Evolutionary conservation across 2,329 filamentous ascomycete genomes (phyloP).

Genomic region (Rosellinia necatrix): DNA sequence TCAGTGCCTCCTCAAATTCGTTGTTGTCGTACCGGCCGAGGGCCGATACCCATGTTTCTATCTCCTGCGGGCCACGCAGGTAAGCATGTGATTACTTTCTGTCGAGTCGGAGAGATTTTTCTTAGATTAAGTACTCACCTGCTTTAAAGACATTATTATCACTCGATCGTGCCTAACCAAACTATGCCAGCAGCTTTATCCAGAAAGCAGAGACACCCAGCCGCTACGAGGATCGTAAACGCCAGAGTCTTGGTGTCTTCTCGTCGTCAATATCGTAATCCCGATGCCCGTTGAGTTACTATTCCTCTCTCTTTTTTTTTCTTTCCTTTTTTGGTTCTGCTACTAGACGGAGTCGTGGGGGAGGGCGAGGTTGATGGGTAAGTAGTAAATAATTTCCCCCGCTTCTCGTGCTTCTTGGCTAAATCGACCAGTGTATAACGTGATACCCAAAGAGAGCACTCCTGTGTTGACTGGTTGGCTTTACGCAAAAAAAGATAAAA

Average conservation of each 20-base stretch:
- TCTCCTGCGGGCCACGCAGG: constrained; percentile 68
- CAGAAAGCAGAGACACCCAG: constrained; percentile 36
- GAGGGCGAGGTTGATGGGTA: no score
- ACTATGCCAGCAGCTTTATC: constrained; percentile 32
- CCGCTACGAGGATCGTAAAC: constrained; percentile 29
- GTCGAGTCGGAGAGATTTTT: background rate
- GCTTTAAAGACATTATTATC: constrained; percentile 44
- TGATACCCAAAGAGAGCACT: background rate
- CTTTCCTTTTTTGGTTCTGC: background rate
- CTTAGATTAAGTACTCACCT: constrained; percentile 34
- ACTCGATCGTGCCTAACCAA: constrained; percentile 25
- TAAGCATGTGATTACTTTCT: constrained; percentile 7
- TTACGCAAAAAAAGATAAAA: constrained; percentile 1
- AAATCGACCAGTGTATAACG: constrained; percentile 4
- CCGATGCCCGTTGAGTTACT: constrained; percentile 9
- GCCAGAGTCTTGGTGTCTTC: constrained; percentile 16
- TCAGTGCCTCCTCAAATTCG: constrained; percentile 89
- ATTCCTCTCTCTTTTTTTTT: background rate
- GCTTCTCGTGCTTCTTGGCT: constrained; percentile 16
- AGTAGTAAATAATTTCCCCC: constrained; percentile 18
- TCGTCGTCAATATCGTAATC: constrained; percentile 21
- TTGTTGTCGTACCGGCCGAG: constrained; percentile 94
- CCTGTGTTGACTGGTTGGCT: background rate
- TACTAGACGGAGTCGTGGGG: constrained; percentile 2
- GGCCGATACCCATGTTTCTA: constrained; percentile 96